These are phyloP conservation scores for Elsinoe ampelina DNA, from an alignment of 2,329 filamentous ascomycete genomes.

Conservation along the genomic window DNA sequence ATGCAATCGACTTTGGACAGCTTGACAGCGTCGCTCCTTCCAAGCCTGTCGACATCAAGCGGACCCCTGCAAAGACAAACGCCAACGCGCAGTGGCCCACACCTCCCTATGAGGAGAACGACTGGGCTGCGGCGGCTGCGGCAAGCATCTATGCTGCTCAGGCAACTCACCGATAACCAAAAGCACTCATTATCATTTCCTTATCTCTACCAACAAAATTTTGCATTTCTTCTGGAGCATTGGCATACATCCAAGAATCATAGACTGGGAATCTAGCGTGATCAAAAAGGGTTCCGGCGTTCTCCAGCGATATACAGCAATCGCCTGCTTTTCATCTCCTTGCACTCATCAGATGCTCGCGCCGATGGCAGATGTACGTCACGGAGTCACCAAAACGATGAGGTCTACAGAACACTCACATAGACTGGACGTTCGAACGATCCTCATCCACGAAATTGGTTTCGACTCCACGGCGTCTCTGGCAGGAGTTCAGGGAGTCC, in stretches of 20 bases:
- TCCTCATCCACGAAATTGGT: neutral
- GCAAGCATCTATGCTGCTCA: constrained; percentile 72
- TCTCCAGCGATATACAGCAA: neutral
- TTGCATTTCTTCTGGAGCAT: constrained; percentile 9
- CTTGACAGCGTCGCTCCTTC: constrained; percentile 53
- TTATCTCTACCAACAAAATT: constrained; percentile 6
- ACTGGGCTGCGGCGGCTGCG: constrained; percentile 78
- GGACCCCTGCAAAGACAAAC: constrained; percentile 43
- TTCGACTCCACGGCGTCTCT: neutral
- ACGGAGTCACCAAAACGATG: neutral
- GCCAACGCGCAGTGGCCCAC: constrained; percentile 75
- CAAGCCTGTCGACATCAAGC: constrained; percentile 61
- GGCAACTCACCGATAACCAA: constrained; percentile 32
- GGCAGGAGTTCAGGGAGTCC: neutral
- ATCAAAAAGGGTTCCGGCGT: constrained; percentile 7
- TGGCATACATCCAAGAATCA: constrained; percentile 10
- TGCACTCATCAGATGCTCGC: neutral
- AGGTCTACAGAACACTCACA: constrained; percentile 4
- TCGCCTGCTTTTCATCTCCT: neutral
- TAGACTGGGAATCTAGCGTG: constrained; percentile 11
- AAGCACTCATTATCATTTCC: constrained; percentile 39
- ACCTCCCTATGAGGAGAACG: constrained; percentile 85
- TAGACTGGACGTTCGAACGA: constrained; percentile 3
- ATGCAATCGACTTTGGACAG: constrained; percentile 63
- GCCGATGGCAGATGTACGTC: neutral